Base-by-base conservation (phyloP, 192 early-diverging fungal species). In the Spizellomyces punctatus region DNA sequence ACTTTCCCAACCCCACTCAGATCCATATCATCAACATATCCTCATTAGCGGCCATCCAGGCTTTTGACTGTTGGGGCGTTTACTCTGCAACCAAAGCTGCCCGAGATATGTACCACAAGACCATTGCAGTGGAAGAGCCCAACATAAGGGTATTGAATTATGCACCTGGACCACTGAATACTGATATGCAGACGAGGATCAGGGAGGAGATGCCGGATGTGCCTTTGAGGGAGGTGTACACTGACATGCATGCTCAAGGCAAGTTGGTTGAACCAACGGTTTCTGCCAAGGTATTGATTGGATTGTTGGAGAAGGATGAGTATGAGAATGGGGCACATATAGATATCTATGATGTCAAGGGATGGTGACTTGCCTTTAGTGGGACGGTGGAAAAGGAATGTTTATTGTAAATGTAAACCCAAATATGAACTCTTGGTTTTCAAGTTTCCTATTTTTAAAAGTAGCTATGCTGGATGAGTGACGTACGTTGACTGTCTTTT, bases 141-240 rank as follows among this genome's bases (percentile, higher is more conserved):
- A 49, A 82, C 46, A 76, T 91, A 54, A 85, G 89, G 64, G 85
- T 89, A 12, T 79, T 96, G 47, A 93, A 82, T 67, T 96, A 96
- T 79, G 92, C 94, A 4, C 94, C 94, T 3, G 94, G 94, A 12
- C 94, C 94, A 43, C 76, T 96, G 60, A 91, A 94, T 54, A 92
- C 89, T 57, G 83, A 89, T 45, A 94, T 95, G 93, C 93, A 95
- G 78, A 74, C 76, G 1, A 69, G 81, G 44, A 92, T 95, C 44
- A 86, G 94, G 19, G 73, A 82, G 22, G 86, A 83, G 6, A 76
- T 96, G 42, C 81, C 81, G 5, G 75, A 77, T 19, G 73, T 82
- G 9, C 68, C 75, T 9, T 88, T 94, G 65, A 81, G 80, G 10
- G 45, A 81, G 17, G 64, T 89, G 17, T 96, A 86, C 72, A 77